Evolutionary conservation across 495 filamentous ascomycete genomes (phyloP).

Genomic region (Polyplosphaeria fusca): DNA sequence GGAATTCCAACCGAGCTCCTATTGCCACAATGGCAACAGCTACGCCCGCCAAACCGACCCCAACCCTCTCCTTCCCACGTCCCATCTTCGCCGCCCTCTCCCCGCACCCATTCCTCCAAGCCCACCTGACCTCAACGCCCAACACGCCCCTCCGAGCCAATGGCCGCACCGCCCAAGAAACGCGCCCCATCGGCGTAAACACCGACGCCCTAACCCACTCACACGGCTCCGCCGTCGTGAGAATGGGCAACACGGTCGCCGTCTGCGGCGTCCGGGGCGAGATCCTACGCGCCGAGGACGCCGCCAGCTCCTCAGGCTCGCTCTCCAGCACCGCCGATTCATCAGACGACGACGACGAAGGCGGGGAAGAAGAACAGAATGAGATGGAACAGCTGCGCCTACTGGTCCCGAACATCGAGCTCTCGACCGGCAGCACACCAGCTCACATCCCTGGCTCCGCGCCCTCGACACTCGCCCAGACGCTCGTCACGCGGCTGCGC

Average conservation of each 20-base stretch:
- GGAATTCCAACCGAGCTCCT: not conserved
- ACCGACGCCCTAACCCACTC: conserved; percentile 79
- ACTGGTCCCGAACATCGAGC: conserved; percentile 87
- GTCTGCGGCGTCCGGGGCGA: conserved; percentile 89
- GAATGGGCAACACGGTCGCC: conserved; percentile 82
- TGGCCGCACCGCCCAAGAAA: conserved; percentile 65
- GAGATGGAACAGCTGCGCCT: conserved; percentile 62
- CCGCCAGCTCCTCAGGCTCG: conserved; percentile 58
- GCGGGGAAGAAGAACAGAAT: too few species aligned
- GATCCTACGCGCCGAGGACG: conserved; percentile 67
- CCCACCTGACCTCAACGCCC: conserved; percentile 67
- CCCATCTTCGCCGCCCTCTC: conserved; percentile 85
- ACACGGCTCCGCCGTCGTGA: conserved; percentile 82
- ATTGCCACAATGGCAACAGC: conserved; percentile 5
- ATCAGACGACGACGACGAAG: conserved; percentile 37
- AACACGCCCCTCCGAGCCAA: conserved; percentile 66
- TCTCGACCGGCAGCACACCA: conserved; percentile 83
- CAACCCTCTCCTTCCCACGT: conserved; percentile 66
- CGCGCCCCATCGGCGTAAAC: conserved; percentile 68
- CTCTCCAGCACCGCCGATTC: not conserved
- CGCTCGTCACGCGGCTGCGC: conserved; percentile 71
- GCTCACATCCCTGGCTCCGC: conserved; percentile 79
- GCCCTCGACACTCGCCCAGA: conserved; percentile 76
- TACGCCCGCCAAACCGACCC: not conserved
- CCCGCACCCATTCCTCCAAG: conserved; percentile 82